Evolutionary conservation across 1,139 yeast genomes (phyloP).

Genomic region (Hyphopichia wangnamkhiaoensis): DNA sequence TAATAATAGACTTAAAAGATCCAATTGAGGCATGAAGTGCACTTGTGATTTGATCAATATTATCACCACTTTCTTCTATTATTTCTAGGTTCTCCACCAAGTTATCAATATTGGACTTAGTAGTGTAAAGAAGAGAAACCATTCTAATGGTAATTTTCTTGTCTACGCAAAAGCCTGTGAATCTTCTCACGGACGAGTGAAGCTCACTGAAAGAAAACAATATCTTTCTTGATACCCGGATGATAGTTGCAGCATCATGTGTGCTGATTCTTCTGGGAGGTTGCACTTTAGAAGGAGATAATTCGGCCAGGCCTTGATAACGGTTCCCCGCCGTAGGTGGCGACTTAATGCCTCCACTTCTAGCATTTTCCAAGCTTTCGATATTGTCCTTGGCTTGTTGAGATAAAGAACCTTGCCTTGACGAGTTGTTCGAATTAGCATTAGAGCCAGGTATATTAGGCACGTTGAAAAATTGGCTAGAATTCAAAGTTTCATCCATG

Average conservation of each 20-base stretch:
- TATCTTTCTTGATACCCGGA: conserved; percentile 57
- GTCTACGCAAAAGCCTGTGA: conserved; percentile 67
- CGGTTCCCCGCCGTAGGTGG: background rate
- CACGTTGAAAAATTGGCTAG: background rate
- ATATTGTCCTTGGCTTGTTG: conserved; percentile 5
- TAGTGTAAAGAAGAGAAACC: conserved; percentile 54
- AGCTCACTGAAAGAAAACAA: conserved; percentile 67
- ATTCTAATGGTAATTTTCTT: conserved; percentile 61
- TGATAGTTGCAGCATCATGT: conserved; percentile 28
- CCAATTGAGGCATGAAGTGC: conserved; percentile 36
- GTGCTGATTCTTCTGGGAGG: conserved; percentile 8
- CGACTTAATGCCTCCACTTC: conserved; percentile 1
- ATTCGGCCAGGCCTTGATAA: conserved; percentile 4
- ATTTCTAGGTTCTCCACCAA: conserved; percentile 60
- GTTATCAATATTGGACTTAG: conserved; percentile 59
- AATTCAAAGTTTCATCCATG: conserved; percentile 24
- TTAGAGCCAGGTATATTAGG: conserved; percentile 3
- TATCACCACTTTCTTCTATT: conserved; percentile 47
- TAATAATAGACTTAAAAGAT: conserved; percentile 55
- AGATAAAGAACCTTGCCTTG: conserved; percentile 7
- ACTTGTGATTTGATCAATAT: conserved; percentile 29
- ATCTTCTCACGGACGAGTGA: conserved; percentile 66
- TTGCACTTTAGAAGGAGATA: conserved; percentile 12
- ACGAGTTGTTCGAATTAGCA: conserved; percentile 10
- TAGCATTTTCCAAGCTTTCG: conserved; percentile 1